Conservation (phyloP, 2,329 filamentous ascomycete species). For the Leptographium procerum region DNA sequence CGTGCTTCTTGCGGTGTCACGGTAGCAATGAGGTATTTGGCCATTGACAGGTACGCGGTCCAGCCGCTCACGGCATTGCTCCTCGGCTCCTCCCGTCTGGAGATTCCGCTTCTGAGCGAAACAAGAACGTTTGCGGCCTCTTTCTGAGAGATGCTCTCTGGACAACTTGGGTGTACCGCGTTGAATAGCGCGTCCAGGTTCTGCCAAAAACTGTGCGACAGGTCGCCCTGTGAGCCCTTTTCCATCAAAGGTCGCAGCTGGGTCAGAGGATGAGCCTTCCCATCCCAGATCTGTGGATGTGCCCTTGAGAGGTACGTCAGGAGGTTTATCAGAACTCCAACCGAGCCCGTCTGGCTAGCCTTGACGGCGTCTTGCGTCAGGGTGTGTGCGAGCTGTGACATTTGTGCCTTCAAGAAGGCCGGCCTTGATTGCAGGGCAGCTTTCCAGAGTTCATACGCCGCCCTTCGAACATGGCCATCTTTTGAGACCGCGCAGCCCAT, state of each 20-base stretch:
- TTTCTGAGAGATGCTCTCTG: conserved; percentile 31
- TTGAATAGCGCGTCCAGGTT: conserved; percentile 52
- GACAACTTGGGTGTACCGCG: conserved; percentile 29
- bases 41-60: conserved; percentile 59
- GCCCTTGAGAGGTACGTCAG: conserved; percentile 53
- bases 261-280: conserved; percentile 39
- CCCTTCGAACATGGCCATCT: conserved; percentile 41
- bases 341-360: conserved; percentile 61
- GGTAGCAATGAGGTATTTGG: conserved; percentile 38
- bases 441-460: conserved; percentile 39
- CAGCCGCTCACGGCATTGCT: conserved; percentile 59
- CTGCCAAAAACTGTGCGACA: conserved; percentile 57
- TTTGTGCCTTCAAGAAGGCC: conserved; percentile 34
- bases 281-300: conserved; percentile 63
- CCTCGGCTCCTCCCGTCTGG: conserved; percentile 61
- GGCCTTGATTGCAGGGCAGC: conserved; percentile 34
- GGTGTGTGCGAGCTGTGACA: conserved; percentile 39
- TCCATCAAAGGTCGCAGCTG: conserved; percentile 63
- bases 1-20: conserved; percentile 34
- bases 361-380: conserved; percentile 66
- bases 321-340: conserved; percentile 56
- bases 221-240: conserved; percentile 68
- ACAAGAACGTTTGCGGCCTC: conserved; percentile 50
- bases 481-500: conserved; percentile 57
- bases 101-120: conserved; percentile 60